These are phyloP conservation scores for Pseudogymnoascus pannorum DNA, from an alignment of 2,329 filamentous ascomycete species.

Conservation along the genomic window DNA sequence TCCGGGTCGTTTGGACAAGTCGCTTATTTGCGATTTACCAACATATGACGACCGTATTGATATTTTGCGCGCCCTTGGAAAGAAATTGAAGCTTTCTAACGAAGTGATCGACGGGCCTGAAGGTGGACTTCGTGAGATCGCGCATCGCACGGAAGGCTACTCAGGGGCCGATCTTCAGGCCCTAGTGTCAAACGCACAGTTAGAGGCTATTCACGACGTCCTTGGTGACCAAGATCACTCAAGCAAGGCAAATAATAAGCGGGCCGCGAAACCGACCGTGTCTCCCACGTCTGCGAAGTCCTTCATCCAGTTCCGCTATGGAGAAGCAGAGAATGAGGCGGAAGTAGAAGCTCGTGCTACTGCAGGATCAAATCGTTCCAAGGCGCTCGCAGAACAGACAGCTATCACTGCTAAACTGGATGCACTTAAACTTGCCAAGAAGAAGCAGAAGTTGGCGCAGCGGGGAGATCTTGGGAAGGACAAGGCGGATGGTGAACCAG, in stretches of 20 bases:
- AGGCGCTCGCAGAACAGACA: conserved; percentile 65
- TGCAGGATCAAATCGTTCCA: conserved; percentile 43
- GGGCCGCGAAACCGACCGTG: conserved; percentile 10
- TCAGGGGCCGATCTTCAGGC: conserved; percentile 93
- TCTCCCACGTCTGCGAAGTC: conserved; percentile 34
- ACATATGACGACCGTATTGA: conserved; percentile 73
- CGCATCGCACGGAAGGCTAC: conserved; percentile 75
- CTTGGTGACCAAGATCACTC: conserved; percentile 54
- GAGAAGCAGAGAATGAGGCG: conserved; percentile 45
- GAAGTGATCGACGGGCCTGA: conserved; percentile 50
- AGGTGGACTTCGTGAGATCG: conserved; percentile 63
- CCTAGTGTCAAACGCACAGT: conserved; percentile 88
- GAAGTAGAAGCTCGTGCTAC: conserved; percentile 33
- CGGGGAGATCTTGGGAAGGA: conserved; percentile 22
- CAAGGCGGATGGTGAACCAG: conserved; percentile 15
- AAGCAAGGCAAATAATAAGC: conserved; percentile 26
- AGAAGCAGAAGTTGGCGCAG: conserved; percentile 25
- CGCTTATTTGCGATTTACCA: conserved; percentile 84
- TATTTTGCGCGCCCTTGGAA: conserved; percentile 77
- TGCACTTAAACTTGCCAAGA: conserved; percentile 65
- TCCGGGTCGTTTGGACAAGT: conserved; percentile 90
- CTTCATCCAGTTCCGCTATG: conserved; percentile 82
- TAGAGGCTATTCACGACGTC: conserved; percentile 94
- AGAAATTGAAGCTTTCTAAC: conserved; percentile 66
- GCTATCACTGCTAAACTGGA: conserved; percentile 76